Conservation (phyloP, 1,284 basidiomycete genomes). For the Ganoderma lingzhi region DNA sequence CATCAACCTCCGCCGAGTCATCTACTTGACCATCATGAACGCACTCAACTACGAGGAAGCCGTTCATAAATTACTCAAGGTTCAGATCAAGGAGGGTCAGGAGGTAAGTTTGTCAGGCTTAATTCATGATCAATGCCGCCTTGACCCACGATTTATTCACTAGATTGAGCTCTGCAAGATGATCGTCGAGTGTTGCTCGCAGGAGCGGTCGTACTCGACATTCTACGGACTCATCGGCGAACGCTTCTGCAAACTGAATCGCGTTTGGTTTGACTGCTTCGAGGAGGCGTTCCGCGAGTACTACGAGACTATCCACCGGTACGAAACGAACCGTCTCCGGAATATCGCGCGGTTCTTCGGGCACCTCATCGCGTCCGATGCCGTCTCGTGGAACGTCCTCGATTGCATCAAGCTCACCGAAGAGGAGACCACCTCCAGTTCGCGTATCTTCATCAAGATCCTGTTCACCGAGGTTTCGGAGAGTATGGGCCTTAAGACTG, state of each 20-base stretch:
- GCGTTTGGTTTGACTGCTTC: constrained; percentile 91
- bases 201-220: constrained; percentile 95
- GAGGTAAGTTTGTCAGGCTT: constrained; percentile 65
- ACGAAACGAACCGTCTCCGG: constrained; percentile 97
- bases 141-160: constrained; percentile 11
- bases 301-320: constrained; percentile 97
- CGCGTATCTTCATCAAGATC: constrained; percentile 98
- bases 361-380: constrained; percentile 86
- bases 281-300: constrained; percentile 91
- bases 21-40: constrained; percentile 99
- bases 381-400: constrained; percentile 90
- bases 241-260: constrained; percentile 95
- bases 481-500: constrained; percentile 86
- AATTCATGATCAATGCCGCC: not conserved
- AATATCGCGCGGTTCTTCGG: constrained; percentile 99
- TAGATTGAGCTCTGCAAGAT: constrained; percentile 97
- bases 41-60: constrained; percentile 98
- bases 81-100: constrained; percentile 90
- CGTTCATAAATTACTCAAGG: constrained; percentile 96
- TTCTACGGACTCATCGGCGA: constrained; percentile 98
- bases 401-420: constrained; percentile 94
- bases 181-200: constrained; percentile 99
- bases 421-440: constrained; percentile 96
- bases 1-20: constrained; percentile 92
- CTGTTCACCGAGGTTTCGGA: constrained; percentile 95